Conservation (phyloP, 2,329 filamentous ascomycete genomes). For the Hymenoscyphus scutula region DNA sequence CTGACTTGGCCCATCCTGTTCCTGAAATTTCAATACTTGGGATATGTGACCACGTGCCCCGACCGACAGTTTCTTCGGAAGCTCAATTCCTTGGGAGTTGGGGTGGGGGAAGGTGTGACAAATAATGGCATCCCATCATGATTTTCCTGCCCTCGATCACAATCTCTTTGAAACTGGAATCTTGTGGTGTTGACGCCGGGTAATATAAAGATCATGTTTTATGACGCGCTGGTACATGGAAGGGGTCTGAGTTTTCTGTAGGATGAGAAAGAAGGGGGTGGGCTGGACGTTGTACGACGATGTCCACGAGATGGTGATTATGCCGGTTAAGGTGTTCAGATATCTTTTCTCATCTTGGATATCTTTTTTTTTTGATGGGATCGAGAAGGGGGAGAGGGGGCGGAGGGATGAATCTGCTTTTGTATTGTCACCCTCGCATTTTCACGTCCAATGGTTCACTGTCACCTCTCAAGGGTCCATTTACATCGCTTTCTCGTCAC, state of each 20-base stretch:
- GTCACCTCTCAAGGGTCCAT: neutral
- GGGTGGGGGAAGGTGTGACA: neutral
- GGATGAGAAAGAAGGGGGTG: neutral
- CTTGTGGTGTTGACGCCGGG: neutral
- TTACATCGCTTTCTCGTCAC: neutral
- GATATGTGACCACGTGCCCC: neutral
- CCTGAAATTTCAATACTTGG: neutral
- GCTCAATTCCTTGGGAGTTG: too few relatives aligned
- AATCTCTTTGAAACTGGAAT: neutral
- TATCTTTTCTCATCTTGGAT: too few relatives aligned
- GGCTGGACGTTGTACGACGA: neutral
- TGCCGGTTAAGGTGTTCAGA: neutral
- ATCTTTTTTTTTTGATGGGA: too few relatives aligned
- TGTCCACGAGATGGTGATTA: neutral
- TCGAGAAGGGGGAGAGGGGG: too few relatives aligned
- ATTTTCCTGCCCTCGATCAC: neutral
- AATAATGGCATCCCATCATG: neutral
- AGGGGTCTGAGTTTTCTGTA: too few relatives aligned
- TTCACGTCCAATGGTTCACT: too few relatives aligned
- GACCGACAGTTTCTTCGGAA: too few relatives aligned
- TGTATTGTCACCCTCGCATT: too few relatives aligned
- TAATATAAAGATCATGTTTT: neutral
- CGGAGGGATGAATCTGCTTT: too few relatives aligned
- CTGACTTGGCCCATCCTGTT: neutral
- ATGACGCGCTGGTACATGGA: neutral